Evolutionary conservation across 352 stramenopile genomes (phyloP).

Genomic region (Phytophthora melonis): DNA sequence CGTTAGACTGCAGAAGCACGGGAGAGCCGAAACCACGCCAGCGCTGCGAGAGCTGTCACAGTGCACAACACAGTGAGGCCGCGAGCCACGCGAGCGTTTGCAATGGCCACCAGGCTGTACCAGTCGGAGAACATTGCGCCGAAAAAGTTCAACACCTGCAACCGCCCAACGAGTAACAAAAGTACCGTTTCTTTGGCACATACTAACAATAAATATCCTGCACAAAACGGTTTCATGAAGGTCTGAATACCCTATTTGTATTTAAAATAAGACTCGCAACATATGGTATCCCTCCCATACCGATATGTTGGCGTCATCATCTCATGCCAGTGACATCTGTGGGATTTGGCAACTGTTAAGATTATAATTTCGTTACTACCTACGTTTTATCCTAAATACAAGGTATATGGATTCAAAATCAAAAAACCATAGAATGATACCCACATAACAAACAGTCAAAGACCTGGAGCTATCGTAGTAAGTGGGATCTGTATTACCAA

Average conservation of each 20-base stretch:
- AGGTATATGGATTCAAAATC: too few species aligned
- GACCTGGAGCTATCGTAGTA: too few species aligned
- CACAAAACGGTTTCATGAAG: background rate
- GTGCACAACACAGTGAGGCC: background rate
- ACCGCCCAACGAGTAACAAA: background rate
- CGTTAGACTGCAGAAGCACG: background rate
- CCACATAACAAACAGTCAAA: too few species aligned
- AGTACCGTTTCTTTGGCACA: background rate
- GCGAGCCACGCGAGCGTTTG: background rate
- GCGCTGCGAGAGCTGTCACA: background rate
- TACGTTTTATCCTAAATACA: too few species aligned
- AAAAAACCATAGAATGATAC: too few species aligned
- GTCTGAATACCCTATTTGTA: background rate
- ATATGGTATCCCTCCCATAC: background rate
- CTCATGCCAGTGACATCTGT: constrained; percentile 11
- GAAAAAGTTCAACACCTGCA: background rate
- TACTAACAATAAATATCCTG: background rate
- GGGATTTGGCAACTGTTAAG: background rate
- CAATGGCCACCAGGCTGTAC: background rate
- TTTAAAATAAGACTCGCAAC: background rate
- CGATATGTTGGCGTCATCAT: constrained; percentile 29
- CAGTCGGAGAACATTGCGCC: too few species aligned
- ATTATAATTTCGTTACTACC: background rate
- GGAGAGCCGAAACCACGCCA: constrained; percentile 7
- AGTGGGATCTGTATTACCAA: background rate